Evolutionary conservation across 2,329 filamentous ascomycete genomes (phyloP).

Genomic region (Penicillium sp.): DNA sequence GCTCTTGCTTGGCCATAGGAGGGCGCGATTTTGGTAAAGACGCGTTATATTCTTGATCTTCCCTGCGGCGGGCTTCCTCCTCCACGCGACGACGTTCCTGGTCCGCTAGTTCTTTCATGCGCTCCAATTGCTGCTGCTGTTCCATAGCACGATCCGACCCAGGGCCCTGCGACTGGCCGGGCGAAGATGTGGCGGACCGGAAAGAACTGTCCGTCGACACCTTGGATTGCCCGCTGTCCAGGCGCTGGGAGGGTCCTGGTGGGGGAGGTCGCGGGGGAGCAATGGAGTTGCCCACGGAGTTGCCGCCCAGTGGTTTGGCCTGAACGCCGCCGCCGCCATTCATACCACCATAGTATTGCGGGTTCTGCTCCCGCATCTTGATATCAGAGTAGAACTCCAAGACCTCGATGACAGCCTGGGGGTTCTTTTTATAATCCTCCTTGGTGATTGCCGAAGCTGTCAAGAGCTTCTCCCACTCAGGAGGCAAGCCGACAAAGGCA

Average conservation of each 20-base stretch:
- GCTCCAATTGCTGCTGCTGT: constrained; percentile 44
- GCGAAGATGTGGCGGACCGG: constrained; percentile 35
- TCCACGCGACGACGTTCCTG: constrained; percentile 49
- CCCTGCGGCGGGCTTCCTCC: constrained; percentile 57
- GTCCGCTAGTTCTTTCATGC: constrained; percentile 58
- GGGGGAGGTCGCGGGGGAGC: constrained; percentile 68
- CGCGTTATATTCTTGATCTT: constrained; percentile 83
- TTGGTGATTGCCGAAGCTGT: constrained; percentile 97
- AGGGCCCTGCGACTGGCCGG: constrained; percentile 43
- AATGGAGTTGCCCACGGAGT: constrained; percentile 56
- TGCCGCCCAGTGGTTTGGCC: constrained; percentile 50
- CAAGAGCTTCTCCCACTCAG: constrained; percentile 95
- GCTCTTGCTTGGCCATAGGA: constrained; percentile 82
- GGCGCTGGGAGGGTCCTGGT: constrained; percentile 47
- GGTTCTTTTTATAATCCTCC: constrained; percentile 97
- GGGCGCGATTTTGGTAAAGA: constrained; percentile 77
- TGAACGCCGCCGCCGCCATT: constrained; percentile 58
- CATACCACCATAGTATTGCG: constrained; percentile 57
- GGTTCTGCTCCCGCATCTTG: constrained; percentile 62
- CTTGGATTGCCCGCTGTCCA: constrained; percentile 45
- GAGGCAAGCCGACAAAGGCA: constrained; percentile 88
- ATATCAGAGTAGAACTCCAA: constrained; percentile 69
- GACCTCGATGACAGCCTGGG: constrained; percentile 69
- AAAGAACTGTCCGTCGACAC: constrained; percentile 29
- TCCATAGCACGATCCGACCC: constrained; percentile 53